Base-by-base conservation (phyloP, 2,329 filamentous ascomycete species). In the Aureobasidium sp. region DNA sequence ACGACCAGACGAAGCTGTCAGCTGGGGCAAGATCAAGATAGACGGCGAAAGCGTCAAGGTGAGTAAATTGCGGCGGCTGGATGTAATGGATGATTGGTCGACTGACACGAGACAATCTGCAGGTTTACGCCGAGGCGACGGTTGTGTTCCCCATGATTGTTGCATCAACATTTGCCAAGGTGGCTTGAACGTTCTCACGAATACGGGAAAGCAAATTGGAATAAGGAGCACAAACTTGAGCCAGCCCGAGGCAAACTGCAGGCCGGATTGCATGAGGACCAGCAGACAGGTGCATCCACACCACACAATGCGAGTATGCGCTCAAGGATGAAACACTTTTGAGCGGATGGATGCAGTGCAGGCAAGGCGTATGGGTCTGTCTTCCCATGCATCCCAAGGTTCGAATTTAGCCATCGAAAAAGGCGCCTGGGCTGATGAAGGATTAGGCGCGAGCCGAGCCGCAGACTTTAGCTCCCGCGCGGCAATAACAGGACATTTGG, bases 21-120 rank as follows among this genome's bases (percentile, higher is more conserved):
- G 92, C 64, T 99, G 94, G 94, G 94, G 94, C 3, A 99, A 99
- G 80, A 96, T 99, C 74, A 96, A 95, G 74, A 80, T 86, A 43
- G 89, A 87, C 57, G 94, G 88, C 1, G 87, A 94, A 64, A 88
- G 86, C 67, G 92, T 97, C 60, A 99, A 97, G 85, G 89, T 46
- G 23, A 46, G 43, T 90, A 72, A 66, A 29, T 43, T 46, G 29
- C 38, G 40, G 27, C 53, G 53, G 37, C 38, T 42, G 51, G 21
- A n/a, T n/a, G 23, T 27, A 11, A 7, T 11, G 37, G 15, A 46
- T 37, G 53, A 57, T 46, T 46, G 53, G 53, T 25, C 21, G 53
- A 45, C 61, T 64, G 49, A 64, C 42, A 17, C 25, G 21, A 46
- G 40, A 27, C 25, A 19, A 23, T 25, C 33, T 53, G 25, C 57